These are phyloP conservation scores for Pseudogymnoascus sp. DNA, from an alignment of 2,329 filamentous ascomycete genomes.

Conservation along the genomic window DNA sequence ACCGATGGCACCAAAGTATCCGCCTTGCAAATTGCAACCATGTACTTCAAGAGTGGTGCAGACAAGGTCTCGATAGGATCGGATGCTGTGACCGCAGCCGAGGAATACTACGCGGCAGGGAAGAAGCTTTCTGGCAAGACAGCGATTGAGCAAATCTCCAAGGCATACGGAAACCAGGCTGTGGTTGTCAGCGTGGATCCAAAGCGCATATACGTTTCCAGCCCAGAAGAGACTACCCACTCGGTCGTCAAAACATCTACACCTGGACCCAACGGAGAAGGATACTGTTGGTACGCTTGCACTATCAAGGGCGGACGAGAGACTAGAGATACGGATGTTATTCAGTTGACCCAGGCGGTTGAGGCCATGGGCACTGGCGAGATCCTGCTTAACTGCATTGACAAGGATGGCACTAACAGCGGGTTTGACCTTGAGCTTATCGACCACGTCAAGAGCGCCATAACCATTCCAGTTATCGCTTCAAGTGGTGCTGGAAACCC, in stretches of 20 bases:
- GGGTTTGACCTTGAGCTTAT: slow-evolving; percentile 95
- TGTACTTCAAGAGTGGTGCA: slow-evolving; percentile 96
- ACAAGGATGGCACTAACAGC: slow-evolving; percentile 88
- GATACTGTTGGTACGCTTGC: slow-evolving; percentile 93
- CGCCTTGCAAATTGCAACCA: slow-evolving; percentile 84
- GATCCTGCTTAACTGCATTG: slow-evolving; percentile 94
- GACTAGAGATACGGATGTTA: slow-evolving; percentile 87
- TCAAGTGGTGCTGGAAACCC: slow-evolving; percentile 88
- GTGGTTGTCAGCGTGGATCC: slow-evolving; percentile 95
- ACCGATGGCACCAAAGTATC: slow-evolving; percentile 79
- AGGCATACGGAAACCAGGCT: slow-evolving; percentile 91
- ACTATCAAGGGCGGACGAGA: slow-evolving; percentile 94
- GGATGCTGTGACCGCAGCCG: slow-evolving; percentile 86
- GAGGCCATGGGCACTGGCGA: slow-evolving; percentile 95
- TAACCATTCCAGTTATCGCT: slow-evolving; percentile 91
- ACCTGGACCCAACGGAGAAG: slow-evolving; percentile 69
- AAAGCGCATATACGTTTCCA: slow-evolving; percentile 75
- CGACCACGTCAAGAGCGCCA: slow-evolving; percentile 74
- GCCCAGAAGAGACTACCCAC: slow-evolving; percentile 64
- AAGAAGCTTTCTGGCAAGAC: slow-evolving; percentile 69
- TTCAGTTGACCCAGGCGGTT: slow-evolving; percentile 79
- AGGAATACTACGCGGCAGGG: slow-evolving; percentile 74
- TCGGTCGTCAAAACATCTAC: slow-evolving; percentile 62
- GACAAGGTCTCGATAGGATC: slow-evolving; percentile 97
- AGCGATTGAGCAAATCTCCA: slow-evolving; percentile 90